phyloP scores from a whole-genome alignment of 2,329 filamentous ascomycete species.

The Apiospora hydei region DNA sequence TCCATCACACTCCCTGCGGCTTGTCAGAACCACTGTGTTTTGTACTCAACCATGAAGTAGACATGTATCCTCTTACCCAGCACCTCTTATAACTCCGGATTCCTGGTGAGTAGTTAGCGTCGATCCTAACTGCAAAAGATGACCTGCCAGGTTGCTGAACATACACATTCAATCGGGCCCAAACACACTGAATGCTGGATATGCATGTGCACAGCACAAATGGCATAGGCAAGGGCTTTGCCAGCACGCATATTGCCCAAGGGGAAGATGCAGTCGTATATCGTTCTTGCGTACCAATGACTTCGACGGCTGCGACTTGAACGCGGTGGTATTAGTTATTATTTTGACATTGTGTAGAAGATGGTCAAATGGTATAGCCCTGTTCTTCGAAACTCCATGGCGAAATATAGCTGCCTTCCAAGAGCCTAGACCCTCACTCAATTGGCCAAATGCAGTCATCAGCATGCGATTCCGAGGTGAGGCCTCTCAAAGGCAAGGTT shows the following conservation, averaged over 20 bases:
- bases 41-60: not conserved
- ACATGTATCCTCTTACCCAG: not conserved
- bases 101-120: not conserved
- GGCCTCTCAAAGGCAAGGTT: not conserved
- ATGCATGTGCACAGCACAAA: not conserved
- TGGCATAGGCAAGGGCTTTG: not conserved
- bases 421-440: not conserved
- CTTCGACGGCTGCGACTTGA: not conserved
- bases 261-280: too few species aligned
- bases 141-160: not conserved
- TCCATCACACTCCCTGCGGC: not conserved
- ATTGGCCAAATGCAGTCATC: not conserved
- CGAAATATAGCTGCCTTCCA: not conserved
- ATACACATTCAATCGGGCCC: not conserved
- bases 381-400: not conserved
- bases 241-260: not conserved
- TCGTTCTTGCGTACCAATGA: not conserved
- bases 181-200: not conserved
- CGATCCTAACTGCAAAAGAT: not conserved
- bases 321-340: not conserved
- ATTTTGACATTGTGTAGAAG: not conserved
- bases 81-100: too few species aligned
- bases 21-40: not conserved
- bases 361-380: not conserved
- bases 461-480: not conserved